A percentile compares a stretch with the other conserved stretches of the same genome.
phyloP scores from a whole-genome alignment of 2,329 filamentous ascomycete genomes.

The Xylariaceae sp. region DNA sequence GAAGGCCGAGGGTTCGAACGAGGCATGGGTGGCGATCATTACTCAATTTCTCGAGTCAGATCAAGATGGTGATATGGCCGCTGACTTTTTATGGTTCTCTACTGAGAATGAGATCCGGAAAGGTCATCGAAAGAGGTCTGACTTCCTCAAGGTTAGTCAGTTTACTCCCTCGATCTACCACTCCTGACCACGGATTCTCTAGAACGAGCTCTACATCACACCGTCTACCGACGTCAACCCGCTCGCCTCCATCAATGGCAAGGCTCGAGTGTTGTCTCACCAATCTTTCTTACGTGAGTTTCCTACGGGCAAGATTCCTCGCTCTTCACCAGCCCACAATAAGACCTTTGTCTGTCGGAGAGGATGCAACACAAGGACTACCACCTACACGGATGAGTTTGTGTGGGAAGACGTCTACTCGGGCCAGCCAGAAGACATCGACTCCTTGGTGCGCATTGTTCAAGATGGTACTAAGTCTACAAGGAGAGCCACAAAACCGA shows the following conservation, averaged over 20 bases:
- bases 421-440: slow-evolving; percentile 61
- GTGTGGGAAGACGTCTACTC: slow-evolving; percentile 81
- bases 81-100: slow-evolving; percentile 94
- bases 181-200: slow-evolving; percentile 19
- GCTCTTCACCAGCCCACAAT: slow-evolving; percentile 67
- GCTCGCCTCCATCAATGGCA: slow-evolving; percentile 84
- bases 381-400: slow-evolving; percentile 90
- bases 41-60: slow-evolving; percentile 74
- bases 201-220: slow-evolving; percentile 92
- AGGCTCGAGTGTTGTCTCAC: slow-evolving; percentile 73
- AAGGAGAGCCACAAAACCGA: slow-evolving; percentile 40
- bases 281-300: slow-evolving; percentile 63
- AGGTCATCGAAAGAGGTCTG: slow-evolving; percentile 73
- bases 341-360: slow-evolving; percentile 88
- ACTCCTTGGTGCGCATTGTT: slow-evolving; percentile 61
- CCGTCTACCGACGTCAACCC: slow-evolving; percentile 84
- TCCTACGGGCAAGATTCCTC: slow-evolving; percentile 71
- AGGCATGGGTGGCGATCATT: slow-evolving; percentile 90
- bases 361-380: slow-evolving; percentile 83
- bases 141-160: slow-evolving; percentile 50
- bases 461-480: slow-evolving; percentile 69
- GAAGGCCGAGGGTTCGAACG: slow-evolving; percentile 80
- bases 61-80: slow-evolving; percentile 71
- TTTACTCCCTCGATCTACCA: too few species aligned
- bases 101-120: slow-evolving; percentile 86